Evolutionary conservation across 768 basidiomycete genomes (phyloP), one percentile per base, ranked within the genome.

Genomic region (Collybiopsis confluens): DNA sequence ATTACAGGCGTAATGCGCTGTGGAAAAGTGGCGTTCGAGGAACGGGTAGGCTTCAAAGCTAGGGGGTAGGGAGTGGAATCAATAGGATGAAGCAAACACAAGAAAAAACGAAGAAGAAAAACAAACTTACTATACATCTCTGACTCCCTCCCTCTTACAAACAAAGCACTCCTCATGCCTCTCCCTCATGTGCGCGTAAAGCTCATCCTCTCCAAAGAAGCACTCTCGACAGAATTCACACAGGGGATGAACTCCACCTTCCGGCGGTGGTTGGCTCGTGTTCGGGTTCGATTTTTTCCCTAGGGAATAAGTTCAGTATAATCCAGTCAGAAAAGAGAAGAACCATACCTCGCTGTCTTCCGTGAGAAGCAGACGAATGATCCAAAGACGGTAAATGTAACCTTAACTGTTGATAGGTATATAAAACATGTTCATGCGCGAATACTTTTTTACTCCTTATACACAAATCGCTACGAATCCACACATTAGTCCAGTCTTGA

Each of bases 131-230:
- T 97, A 94, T 70, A 93, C 83, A 67, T 94, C 83, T 58, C 80
- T 75, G 37, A 90, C 61, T 6, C 87, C 92, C 53, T 86, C 80
- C 26, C 88, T 79, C 65, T 92, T 92, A 68, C 97, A 99, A 13
- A 99, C 68, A 60, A 97, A 97, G 66, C 96, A 98, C 63, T 98
- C 95, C 68, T 99, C 96, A 70, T 99, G 96, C 45, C 75, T 76
- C 64, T 94, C 87, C 48, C 95, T 82, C 86, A 98, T 91, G 67
- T 99, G 97, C 21, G 84, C 73, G 65, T 85, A 97, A n/a, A 98
- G 72, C 62, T 94, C 94, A 63, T 98, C 96, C 52, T 88, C 86
- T n/a, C 86, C 74, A 65, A 95, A 97, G 77, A 89, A 94, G 61
- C 90, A 94, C 60, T 92, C 88, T n/a, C 81, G 82, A 61, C 94